phyloP scores from a whole-genome alignment of 2,329 filamentous ascomycete species.

The Colletotrichum lentis region DNA sequence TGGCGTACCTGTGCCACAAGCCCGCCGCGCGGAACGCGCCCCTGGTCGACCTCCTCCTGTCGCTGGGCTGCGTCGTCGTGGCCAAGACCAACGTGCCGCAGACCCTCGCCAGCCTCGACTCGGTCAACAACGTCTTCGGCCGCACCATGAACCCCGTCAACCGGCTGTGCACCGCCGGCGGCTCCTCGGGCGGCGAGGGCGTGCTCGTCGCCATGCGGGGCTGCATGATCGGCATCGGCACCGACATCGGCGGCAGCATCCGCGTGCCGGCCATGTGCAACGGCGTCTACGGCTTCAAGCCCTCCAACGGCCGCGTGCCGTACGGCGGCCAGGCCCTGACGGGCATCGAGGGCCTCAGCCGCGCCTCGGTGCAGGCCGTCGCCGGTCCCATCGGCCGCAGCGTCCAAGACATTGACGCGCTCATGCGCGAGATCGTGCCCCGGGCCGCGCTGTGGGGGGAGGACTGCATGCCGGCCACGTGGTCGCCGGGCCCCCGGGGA shows the following conservation, averaged over 20 bases:
- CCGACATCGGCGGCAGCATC: conserved; percentile 35
- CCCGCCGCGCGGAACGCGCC: conserved; percentile 44
- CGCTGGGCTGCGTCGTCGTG: conserved; percentile 42
- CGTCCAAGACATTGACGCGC: conserved; percentile 21
- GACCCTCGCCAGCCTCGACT: conserved; percentile 40
- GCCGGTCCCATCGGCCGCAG: conserved; percentile 25
- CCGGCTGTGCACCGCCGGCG: conserved; percentile 26
- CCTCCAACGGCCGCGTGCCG: conserved; percentile 24
- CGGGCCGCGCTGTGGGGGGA: conserved; percentile 24
- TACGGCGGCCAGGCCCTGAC: conserved; percentile 17
- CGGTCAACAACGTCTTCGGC: conserved; percentile 34
- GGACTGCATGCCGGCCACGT: conserved; percentile 29
- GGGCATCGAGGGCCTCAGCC: conserved; percentile 25
- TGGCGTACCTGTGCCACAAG: conserved; percentile 46
- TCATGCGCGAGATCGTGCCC: conserved; percentile 26
- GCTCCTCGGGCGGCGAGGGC: conserved; percentile 33
- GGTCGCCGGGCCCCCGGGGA: not conserved
- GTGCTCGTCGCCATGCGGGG: conserved; percentile 29
- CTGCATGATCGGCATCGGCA: conserved; percentile 27
- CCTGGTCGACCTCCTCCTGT: conserved; percentile 45
- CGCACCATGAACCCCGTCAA: conserved; percentile 35
- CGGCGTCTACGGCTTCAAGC: conserved; percentile 35
- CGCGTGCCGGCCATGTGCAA: conserved; percentile 34
- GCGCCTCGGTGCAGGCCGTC: conserved; percentile 28
- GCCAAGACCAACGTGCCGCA: conserved; percentile 43